These are phyloP conservation scores for Gracilariopsis chorda DNA, from an alignment of 23 red algal species.

Conservation along the genomic window DNA sequence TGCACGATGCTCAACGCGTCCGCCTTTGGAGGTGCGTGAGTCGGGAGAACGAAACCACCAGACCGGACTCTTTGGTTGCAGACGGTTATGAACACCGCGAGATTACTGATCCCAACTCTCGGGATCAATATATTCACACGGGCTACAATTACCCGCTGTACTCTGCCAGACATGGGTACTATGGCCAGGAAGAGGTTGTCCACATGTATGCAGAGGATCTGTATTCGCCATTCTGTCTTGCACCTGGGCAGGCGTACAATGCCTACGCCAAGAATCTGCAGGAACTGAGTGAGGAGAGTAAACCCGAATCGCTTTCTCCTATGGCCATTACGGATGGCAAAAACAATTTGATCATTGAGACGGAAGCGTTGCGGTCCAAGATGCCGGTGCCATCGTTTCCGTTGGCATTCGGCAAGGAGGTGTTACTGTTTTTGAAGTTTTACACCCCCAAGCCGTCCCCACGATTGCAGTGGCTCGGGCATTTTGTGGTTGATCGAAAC, in stretches of 20 bases:
- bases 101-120: conserved; percentile 55
- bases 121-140: conserved; percentile 45
- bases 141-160: conserved; percentile 18
- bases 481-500: conserved; percentile 50
- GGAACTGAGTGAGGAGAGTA: conserved; percentile 26
- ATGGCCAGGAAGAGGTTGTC: conserved; percentile 50
- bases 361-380: conserved; percentile 5
- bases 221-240: conserved; percentile 33
- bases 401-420: conserved; percentile 37
- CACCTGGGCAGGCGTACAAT: conserved; percentile 27
- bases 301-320: not conserved
- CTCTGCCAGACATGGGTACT: conserved; percentile 42
- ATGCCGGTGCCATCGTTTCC: conserved; percentile 35
- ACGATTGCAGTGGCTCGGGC: conserved; percentile 63
- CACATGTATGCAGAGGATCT: conserved; percentile 73
- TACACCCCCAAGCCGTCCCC: conserved; percentile 42
- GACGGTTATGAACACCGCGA: conserved; percentile 60
- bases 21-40: conserved; percentile 76
- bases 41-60: conserved; percentile 72
- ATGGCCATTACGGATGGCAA: not conserved
- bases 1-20: conserved; percentile 39
- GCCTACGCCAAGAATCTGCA: not conserved
- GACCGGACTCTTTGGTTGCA: conserved; percentile 73
- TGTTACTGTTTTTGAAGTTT: conserved; percentile 72
- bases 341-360: not conserved